Conservation (phyloP, 495 filamentous ascomycete species). For the Penicillium herquei region DNA sequence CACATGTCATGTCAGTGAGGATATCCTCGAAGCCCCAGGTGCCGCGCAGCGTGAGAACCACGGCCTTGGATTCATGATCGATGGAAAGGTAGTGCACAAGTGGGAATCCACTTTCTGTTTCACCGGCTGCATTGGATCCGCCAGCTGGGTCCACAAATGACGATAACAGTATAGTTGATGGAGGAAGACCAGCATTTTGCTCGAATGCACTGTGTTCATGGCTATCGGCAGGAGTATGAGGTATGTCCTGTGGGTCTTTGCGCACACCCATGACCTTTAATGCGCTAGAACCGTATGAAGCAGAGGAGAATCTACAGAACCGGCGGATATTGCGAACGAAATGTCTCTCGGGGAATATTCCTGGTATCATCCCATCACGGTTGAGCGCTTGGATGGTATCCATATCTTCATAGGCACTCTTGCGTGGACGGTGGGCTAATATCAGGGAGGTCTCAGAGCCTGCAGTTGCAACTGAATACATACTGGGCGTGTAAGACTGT, state of each 20-base stretch:
- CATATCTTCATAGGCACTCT: conserved; percentile 55
- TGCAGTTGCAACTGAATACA: conserved; percentile 67
- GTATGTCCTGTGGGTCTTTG: conserved; percentile 42
- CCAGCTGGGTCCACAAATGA: conserved; percentile 76
- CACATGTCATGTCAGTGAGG: conserved; percentile 77
- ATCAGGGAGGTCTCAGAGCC: conserved; percentile 65
- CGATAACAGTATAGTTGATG: conserved; percentile 68
- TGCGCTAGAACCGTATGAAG: conserved; percentile 71
- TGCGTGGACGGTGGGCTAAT: conserved; percentile 51
- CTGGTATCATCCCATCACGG: conserved; percentile 55
- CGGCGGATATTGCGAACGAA: conserved; percentile 69
- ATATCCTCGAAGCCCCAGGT: conserved; percentile 81
- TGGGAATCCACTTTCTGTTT: conserved; percentile 71
- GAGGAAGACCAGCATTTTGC: conserved; percentile 64
- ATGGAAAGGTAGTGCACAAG: conserved; percentile 77
- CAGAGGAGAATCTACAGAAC: conserved; percentile 76
- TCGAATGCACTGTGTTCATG: conserved; percentile 71
- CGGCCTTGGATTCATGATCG: conserved; percentile 74
- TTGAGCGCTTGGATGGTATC: conserved; percentile 55
- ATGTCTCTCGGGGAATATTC: conserved; percentile 65
- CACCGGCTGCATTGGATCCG: conserved; percentile 67
- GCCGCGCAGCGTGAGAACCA: conserved; percentile 73
- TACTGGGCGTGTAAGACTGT: conserved; percentile 53
- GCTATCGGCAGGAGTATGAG: conserved; percentile 42
- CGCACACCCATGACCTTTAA: conserved; percentile 68